Evolutionary conservation across 257 asterid genomes (phyloP).

Genomic region (Jasminum sambac): DNA sequence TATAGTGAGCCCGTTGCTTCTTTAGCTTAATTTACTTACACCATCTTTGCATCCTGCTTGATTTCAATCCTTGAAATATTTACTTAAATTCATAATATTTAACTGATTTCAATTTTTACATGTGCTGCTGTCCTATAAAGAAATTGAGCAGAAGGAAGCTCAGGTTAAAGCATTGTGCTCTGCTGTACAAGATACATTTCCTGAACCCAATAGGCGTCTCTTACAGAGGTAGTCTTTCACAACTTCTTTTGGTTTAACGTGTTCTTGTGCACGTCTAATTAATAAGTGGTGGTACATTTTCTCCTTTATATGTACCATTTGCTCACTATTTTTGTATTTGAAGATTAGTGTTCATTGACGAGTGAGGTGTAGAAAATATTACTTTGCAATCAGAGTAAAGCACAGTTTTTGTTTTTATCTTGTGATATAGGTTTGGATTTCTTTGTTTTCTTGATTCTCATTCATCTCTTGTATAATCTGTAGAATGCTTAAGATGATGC

Average conservation of each 20-base stretch:
- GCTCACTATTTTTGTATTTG: constrained; percentile 4
- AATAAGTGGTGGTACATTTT: constrained; percentile 14
- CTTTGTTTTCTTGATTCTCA: constrained; percentile 22
- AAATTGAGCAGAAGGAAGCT: constrained; percentile 76
- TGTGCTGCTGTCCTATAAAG: constrained; percentile 43
- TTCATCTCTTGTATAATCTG: constrained; percentile 22
- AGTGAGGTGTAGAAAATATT: neutral
- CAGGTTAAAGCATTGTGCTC: constrained; percentile 75
- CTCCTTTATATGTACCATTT: constrained; percentile 13
- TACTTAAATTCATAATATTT: constrained; percentile 10
- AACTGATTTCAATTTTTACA: constrained; percentile 11
- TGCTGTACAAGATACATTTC: constrained; percentile 83
- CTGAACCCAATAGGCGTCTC: constrained; percentile 89
- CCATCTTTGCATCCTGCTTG: constrained; percentile 14
- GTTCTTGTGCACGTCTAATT: constrained; percentile 3
- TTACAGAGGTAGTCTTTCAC: constrained; percentile 67
- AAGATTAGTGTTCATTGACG: constrained; percentile 5
- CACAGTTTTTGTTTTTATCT: constrained; percentile 20
- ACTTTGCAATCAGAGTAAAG: constrained; percentile 1
- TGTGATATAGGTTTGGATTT: constrained; percentile 16
- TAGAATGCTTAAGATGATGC: constrained; percentile 89
- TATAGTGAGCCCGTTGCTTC: constrained; percentile 50
- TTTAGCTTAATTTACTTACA: constrained; percentile 17
- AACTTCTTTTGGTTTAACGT: constrained; percentile 18
- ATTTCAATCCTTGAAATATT: constrained; percentile 20